These are phyloP conservation scores for Nakazawaea molendinolei DNA, from an alignment of 805 yeast genomes.

Conservation along the genomic window DNA sequence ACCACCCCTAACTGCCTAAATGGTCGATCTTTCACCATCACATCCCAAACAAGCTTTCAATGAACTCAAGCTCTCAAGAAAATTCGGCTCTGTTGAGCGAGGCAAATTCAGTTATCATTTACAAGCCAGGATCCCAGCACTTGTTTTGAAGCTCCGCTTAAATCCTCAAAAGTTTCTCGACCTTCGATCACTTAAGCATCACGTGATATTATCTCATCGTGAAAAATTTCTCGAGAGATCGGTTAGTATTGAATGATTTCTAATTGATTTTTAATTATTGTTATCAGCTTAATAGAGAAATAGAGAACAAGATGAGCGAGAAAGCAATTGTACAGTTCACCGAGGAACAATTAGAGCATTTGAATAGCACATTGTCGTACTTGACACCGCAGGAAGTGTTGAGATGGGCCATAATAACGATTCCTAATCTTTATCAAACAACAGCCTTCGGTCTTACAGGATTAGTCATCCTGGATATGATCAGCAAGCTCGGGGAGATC, in stretches of 20 bases:
- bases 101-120: too few species aligned
- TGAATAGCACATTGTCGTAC: slow-evolving; percentile 54
- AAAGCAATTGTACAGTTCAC: slow-evolving; percentile 26
- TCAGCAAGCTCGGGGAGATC: slow-evolving; percentile 41
- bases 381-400: slow-evolving; percentile 66
- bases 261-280: too few species aligned
- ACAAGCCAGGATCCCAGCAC: too few species aligned
- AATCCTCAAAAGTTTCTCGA: neutral
- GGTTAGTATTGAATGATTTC: too few species aligned
- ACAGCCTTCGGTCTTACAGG: slow-evolving; percentile 96
- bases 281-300: too few species aligned
- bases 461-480: slow-evolving; percentile 77
- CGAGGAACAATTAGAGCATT: slow-evolving; percentile 51
- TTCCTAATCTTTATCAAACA: slow-evolving; percentile 80
- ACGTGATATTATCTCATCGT: slow-evolving; percentile 11
- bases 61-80: too few species aligned
- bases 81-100: too few species aligned
- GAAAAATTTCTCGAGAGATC: neutral
- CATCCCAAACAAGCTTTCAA: too few species aligned
- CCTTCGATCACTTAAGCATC: neutral
- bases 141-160: too few species aligned
- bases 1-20: too few species aligned
- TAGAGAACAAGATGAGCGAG: neutral
- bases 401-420: slow-evolving; percentile 76
- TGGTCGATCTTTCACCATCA: too few species aligned